Evolutionary conservation across 768 basidiomycete species (phyloP).

Genomic region (Hypholoma fasciculare): DNA sequence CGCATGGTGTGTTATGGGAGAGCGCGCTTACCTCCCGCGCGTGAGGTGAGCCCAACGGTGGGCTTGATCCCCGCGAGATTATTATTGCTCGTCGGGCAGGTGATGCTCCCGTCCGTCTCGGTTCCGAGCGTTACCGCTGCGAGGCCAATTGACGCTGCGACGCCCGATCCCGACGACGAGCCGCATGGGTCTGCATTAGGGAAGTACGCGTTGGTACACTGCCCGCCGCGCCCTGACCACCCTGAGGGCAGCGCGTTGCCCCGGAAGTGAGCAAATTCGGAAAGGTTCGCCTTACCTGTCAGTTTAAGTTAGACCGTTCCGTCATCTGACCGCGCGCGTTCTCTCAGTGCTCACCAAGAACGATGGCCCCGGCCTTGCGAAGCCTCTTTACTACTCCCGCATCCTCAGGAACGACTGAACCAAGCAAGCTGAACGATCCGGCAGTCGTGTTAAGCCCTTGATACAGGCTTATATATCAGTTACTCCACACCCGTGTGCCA

Average conservation of each 20-base stretch:
- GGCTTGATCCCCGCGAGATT: constrained; percentile 63
- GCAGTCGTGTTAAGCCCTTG: constrained; percentile 49
- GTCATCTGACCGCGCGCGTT: background rate
- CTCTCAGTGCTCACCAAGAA: constrained; percentile 30
- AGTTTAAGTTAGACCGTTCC: background rate
- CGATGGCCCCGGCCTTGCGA: constrained; percentile 43
- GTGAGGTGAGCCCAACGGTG: constrained; percentile 58
- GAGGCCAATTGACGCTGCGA: constrained; percentile 54
- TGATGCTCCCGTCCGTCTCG: constrained; percentile 57
- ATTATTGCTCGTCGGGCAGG: constrained; percentile 50
- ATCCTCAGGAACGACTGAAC: constrained; percentile 44
- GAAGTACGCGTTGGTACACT: constrained; percentile 49
- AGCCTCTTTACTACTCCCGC: constrained; percentile 44
- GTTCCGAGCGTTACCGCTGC: constrained; percentile 45
- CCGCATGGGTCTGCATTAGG: constrained; percentile 55
- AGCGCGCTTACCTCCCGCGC: constrained; percentile 48
- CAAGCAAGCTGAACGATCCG: constrained; percentile 41
- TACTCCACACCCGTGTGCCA: too few species aligned
- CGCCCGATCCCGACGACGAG: constrained; percentile 58
- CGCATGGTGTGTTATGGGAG: background rate
- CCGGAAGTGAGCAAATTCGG: constrained; percentile 52
- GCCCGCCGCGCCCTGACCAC: constrained; percentile 61
- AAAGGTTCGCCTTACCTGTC: constrained; percentile 55
- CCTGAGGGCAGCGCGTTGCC: constrained; percentile 41
- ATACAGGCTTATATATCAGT: background rate